Conservation (phyloP, 1,284 basidiomycete species). For the Moniliophthora roreri region DNA sequence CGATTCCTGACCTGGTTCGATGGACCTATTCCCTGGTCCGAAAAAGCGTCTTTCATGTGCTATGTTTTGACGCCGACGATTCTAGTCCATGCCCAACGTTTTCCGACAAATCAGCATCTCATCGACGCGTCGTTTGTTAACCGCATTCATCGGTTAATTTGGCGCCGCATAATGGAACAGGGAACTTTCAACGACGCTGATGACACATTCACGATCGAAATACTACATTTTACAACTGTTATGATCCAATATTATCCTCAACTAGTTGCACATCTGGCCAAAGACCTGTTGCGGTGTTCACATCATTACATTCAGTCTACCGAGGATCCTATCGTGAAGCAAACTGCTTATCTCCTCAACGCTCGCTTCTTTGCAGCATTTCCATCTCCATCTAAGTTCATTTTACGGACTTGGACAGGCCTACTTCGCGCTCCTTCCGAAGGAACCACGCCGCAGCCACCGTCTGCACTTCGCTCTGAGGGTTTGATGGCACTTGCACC, state of each 20-base stretch:
- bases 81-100: slow-evolving; percentile 70
- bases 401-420: slow-evolving; percentile 92
- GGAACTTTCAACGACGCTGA: slow-evolving; percentile 62
- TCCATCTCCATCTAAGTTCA: slow-evolving; percentile 92
- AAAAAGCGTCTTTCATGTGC: slow-evolving; percentile 88
- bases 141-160: slow-evolving; percentile 74
- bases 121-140: slow-evolving; percentile 73
- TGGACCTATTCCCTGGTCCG: slow-evolving; percentile 65
- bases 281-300: slow-evolving; percentile 94
- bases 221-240: slow-evolving; percentile 88
- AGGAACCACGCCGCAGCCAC: slow-evolving; percentile 42
- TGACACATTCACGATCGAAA: slow-evolving; percentile 87
- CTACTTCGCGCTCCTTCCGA: slow-evolving; percentile 84
- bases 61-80: slow-evolving; percentile 90
- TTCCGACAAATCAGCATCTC: slow-evolving; percentile 52
- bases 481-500: slow-evolving; percentile 93
- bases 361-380: slow-evolving; percentile 94
- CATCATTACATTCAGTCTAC: slow-evolving; percentile 86
- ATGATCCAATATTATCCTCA: slow-evolving; percentile 85
- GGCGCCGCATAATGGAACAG: slow-evolving; percentile 75
- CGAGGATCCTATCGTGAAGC: slow-evolving; percentile 92
- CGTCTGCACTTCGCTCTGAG: slow-evolving; percentile 76
- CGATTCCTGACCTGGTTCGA: slow-evolving; percentile 88
- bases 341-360: slow-evolving; percentile 90
- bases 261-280: slow-evolving; percentile 79